Evolutionary conservation across 108 stramenopile species (phyloP), one percentile per base, ranked within the genome.

Genomic region (Discostella pseudostelligera): DNA sequence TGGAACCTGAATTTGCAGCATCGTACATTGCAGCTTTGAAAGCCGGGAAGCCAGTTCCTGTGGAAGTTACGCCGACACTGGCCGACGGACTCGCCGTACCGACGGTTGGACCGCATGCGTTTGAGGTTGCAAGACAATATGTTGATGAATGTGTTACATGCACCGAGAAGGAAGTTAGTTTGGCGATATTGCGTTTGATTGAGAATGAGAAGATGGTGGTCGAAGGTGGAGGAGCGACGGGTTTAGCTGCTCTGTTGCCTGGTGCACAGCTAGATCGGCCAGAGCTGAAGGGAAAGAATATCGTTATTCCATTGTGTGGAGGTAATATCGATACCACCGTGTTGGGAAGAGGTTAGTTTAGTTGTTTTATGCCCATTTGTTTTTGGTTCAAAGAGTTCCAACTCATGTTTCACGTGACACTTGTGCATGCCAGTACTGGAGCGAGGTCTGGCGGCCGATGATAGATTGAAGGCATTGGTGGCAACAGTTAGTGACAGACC

Each of bases 81-180:
- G 98, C 98, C 0, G 98, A 98, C 70, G 98, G 98, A 43, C 81
- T 98, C 42, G 95, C 96, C 0, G 98, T 98, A 1, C 96, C 96
- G 8, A 78, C 77, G 42, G 97, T 97, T 9, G 95, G 97, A 8
- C 48, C 84, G 22, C 92, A 94, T 67, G 94, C 97, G 1, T 98
- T 96, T 72, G 81, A 87, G 51, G 89, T 98, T 10, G 88, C 95
- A 0, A 71, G 81, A 22, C 67, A 87, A n/a, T 92, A 90, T 72
- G 95, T 96, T 5, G 97, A 96, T 79, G 91, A 93, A 39, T 90
- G 91, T 57, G 88, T 89, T 8, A 50, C 76, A 7, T 81, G 82
- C 8, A 76, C 67, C 21, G 97, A 98, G 76, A 90, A 85, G 68
- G 76, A 86, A 56, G 91, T 98, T 56, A 89, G 92, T 16, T 75